These are phyloP conservation scores for Colletotrichum sp. DNA, from an alignment of 2,329 filamentous ascomycete species.

Conservation along the genomic window DNA sequence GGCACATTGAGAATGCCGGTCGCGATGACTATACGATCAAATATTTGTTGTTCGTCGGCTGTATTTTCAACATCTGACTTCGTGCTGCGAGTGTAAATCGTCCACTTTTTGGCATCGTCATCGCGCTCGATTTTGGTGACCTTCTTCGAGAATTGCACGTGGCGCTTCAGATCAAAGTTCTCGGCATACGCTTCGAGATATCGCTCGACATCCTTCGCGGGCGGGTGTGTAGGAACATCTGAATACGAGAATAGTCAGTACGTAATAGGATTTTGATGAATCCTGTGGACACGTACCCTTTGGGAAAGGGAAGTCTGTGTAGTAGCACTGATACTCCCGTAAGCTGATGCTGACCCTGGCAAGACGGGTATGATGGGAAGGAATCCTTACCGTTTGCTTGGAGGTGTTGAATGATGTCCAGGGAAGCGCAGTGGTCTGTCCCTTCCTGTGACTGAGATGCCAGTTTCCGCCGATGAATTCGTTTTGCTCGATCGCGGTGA, in stretches of 20 bases:
- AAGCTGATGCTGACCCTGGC: not conserved
- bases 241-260: not conserved
- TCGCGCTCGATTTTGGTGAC: slow-evolving; percentile 6
- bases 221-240: slow-evolving; percentile 30
- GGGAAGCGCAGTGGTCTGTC: slow-evolving; percentile 3
- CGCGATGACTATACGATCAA: slow-evolving; percentile 17
- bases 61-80: not conserved
- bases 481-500: slow-evolving; percentile 15
- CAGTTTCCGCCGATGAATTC: slow-evolving; percentile 18
- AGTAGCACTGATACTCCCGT: not conserved
- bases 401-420: slow-evolving; percentile 20
- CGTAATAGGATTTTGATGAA: fast-evolving
- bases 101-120: not conserved
- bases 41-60: not conserved
- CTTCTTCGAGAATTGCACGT: slow-evolving; percentile 25
- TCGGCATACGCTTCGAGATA: slow-evolving; percentile 44
- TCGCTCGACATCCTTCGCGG: slow-evolving; percentile 29
- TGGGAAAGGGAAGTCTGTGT: slow-evolving; percentile 17
- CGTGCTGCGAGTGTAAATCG: not conserved
- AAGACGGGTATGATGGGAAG: not conserved
- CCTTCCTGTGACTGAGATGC: not conserved
- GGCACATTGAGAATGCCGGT: slow-evolving; percentile 12
- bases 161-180: slow-evolving; percentile 37
- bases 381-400: slow-evolving; percentile 1
- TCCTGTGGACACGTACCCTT: not conserved